These are phyloP conservation scores for Didymella pomorum DNA, from an alignment of 2,329 filamentous ascomycete genomes.

Conservation along the genomic window DNA sequence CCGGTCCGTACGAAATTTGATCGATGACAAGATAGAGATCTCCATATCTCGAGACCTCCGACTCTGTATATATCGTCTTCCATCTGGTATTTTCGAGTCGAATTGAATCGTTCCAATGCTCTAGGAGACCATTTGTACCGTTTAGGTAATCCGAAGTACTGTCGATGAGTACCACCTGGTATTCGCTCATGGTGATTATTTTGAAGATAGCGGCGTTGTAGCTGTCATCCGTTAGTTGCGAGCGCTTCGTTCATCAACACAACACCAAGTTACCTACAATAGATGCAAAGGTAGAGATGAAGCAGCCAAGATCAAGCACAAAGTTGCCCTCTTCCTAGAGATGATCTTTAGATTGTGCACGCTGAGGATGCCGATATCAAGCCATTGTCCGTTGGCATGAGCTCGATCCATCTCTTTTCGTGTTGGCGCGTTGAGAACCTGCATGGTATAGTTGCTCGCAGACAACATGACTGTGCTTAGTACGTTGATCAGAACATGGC, in stretches of 20 bases:
- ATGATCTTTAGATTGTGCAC: slow-evolving; percentile 47
- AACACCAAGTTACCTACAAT: too few relatives aligned
- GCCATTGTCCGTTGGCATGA: slow-evolving; percentile 47
- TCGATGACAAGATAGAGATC: too few relatives aligned
- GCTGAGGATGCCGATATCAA: slow-evolving; percentile 54
- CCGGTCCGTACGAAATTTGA: too few relatives aligned
- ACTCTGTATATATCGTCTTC: too few relatives aligned
- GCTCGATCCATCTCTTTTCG: slow-evolving; percentile 30
- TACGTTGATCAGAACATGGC: slow-evolving; percentile 60
- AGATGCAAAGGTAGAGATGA: slow-evolving; percentile 51
- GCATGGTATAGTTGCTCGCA: slow-evolving; percentile 38
- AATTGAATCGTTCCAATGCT: too few relatives aligned
- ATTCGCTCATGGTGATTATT: background rate
- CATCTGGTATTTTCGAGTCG: too few relatives aligned
- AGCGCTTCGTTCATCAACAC: too few relatives aligned
- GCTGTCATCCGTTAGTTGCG: too few relatives aligned
- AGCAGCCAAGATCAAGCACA: slow-evolving; percentile 26
- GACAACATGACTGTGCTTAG: slow-evolving; percentile 44
- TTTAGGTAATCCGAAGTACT: too few relatives aligned
- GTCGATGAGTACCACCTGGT: too few relatives aligned
- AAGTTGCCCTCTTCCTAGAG: slow-evolving; percentile 1
- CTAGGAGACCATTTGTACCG: too few relatives aligned
- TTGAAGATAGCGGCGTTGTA: background rate
- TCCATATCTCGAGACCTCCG: too few relatives aligned
- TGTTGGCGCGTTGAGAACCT: slow-evolving; percentile 34